Evolutionary conservation across 139 green algal species (phyloP).

Genomic region (Prasinococcaceae sp.): DNA sequence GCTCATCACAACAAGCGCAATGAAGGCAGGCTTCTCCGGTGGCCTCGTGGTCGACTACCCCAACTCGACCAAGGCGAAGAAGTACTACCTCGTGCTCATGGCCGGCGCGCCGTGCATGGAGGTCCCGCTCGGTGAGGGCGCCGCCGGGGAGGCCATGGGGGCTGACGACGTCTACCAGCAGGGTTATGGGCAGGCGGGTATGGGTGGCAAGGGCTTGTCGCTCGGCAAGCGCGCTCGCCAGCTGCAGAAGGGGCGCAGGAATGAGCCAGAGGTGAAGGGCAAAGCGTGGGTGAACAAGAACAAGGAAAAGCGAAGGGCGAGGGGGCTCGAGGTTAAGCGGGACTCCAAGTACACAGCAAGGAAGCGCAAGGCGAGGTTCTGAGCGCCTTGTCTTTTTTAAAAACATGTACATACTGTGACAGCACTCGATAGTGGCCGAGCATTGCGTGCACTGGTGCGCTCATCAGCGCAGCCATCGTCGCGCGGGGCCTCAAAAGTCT

Average conservation of each 20-base stretch:
- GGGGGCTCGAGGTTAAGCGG: slow-evolving; percentile 51
- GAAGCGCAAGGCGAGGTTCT: slow-evolving; percentile 58
- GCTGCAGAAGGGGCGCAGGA: neutral
- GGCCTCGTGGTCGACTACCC: slow-evolving; percentile 94
- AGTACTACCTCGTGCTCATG: slow-evolving; percentile 94
- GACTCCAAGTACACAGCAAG: slow-evolving; percentile 88
- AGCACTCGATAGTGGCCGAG: too few relatives aligned
- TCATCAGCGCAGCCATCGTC: too few relatives aligned
- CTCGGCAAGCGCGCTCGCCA: neutral
- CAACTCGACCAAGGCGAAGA: slow-evolving; percentile 83
- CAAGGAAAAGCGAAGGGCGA: slow-evolving; percentile 70
- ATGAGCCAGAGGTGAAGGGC: slow-evolving; percentile 22
- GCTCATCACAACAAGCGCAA: slow-evolving; percentile 81
- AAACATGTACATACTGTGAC: too few relatives aligned
- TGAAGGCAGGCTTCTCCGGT: slow-evolving; percentile 82
- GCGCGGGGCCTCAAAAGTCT: too few relatives aligned
- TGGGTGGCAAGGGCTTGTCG: neutral
- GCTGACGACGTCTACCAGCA: slow-evolving; percentile 12
- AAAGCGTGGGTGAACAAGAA: slow-evolving; percentile 81
- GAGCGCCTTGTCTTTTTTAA: too few relatives aligned
- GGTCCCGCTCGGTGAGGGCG: slow-evolving; percentile 8
- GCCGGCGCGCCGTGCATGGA: slow-evolving; percentile 34
- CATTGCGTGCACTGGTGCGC: too few relatives aligned
- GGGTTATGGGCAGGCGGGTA: slow-evolving; percentile 1
- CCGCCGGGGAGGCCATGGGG: neutral